These are phyloP conservation scores for Astragalus membranaceus DNA, from an alignment of 306 rosid genomes.

Conservation along the genomic window DNA sequence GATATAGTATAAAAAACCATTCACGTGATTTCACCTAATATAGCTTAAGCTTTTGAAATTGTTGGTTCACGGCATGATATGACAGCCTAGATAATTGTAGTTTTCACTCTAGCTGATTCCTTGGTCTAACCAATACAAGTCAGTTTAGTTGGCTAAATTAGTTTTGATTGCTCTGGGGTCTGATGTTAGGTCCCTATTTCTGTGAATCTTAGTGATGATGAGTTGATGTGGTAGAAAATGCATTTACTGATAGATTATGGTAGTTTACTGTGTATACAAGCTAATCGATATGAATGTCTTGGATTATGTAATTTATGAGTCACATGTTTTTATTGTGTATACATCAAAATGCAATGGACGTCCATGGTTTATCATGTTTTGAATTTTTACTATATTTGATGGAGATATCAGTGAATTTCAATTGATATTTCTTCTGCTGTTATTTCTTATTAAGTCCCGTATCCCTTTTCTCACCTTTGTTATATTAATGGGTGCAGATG, in stretches of 20 bases:
- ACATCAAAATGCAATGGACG: conserved; percentile 6
- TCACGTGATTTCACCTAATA: background rate
- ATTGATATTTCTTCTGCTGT: background rate
- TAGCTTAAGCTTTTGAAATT: background rate
- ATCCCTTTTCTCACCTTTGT: background rate
- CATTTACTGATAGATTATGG: background rate
- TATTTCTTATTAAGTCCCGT: background rate
- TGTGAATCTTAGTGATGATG: background rate
- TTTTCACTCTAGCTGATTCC: background rate
- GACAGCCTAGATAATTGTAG: background rate
- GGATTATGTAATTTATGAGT: background rate
- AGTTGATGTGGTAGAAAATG: background rate
- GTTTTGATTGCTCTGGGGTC: background rate
- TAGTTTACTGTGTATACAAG: background rate
- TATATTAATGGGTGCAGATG: conserved; percentile 28
- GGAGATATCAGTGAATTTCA: background rate
- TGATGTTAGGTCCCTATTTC: background rate
- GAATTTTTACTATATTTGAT: background rate
- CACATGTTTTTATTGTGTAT: background rate
- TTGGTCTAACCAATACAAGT: background rate
- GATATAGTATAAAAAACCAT: background rate
- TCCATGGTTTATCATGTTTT: background rate
- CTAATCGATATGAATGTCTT: background rate
- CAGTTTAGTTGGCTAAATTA: background rate
- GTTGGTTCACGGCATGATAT: background rate